Percentiles rank a stretch among this genome's conserved stretches.
Conservation (phyloP, 805 yeast species). For the Clavispora vitiphila region DNA sequence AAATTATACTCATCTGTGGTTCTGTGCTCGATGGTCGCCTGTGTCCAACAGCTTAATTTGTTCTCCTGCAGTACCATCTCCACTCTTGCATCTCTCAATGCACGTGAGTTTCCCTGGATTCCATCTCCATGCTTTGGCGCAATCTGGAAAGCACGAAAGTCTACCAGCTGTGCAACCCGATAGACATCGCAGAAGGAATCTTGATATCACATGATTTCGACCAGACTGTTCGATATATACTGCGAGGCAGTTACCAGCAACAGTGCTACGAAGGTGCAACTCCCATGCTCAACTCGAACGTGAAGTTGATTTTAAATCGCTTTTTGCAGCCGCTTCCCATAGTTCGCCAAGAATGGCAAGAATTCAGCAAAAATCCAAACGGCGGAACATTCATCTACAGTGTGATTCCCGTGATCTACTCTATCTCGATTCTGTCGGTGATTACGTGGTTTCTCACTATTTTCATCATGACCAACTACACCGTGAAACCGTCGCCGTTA, state of each 20-base stretch:
- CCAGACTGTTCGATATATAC: conserved; percentile 19
- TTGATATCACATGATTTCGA: conserved; percentile 24
- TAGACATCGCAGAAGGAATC: conserved; percentile 29
- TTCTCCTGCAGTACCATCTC: too few relatives aligned
- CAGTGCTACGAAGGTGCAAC: conserved; percentile 25
- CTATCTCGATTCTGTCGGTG: conserved; percentile 60
- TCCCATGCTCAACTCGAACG: conserved; percentile 37
- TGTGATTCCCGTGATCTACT: conserved; percentile 57
- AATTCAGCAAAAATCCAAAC: conserved; percentile 27
- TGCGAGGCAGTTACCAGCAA: conserved; percentile 24
- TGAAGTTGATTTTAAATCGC: conserved; percentile 25
- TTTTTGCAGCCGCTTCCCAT: conserved; percentile 36
- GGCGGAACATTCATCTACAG: conserved; percentile 49
- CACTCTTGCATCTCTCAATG: not conserved
- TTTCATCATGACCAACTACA: conserved; percentile 59
- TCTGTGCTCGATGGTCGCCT: too few relatives aligned
- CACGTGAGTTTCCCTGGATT: not conserved
- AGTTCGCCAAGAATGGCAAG: conserved; percentile 45
- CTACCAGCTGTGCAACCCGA: conserved; percentile 28
- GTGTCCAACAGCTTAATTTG: too few relatives aligned
- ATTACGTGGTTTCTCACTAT: conserved; percentile 60
- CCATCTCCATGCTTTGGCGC: conserved; percentile 35
- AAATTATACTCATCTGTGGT: too few relatives aligned
- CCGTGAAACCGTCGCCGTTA: conserved; percentile 54
- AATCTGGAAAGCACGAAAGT: conserved; percentile 14